These are phyloP conservation scores for Aspergillus sp. DNA, from an alignment of 2,329 filamentous ascomycete genomes.

Conservation along the genomic window DNA sequence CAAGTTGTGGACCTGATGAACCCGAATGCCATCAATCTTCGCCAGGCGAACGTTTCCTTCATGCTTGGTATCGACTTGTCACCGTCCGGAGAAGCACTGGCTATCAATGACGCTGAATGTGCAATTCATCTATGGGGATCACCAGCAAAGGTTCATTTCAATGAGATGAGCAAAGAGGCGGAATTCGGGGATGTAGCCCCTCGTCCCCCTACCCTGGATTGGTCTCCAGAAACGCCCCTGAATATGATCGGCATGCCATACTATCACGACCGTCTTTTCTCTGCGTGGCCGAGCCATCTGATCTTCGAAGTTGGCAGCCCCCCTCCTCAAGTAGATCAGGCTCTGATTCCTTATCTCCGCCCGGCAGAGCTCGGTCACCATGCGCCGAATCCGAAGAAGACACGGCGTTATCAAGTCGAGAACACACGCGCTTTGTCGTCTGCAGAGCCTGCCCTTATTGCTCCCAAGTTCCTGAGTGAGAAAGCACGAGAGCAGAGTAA, in stretches of 20 bases:
- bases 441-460: slow-evolving; percentile 62
- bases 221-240: slow-evolving; percentile 73
- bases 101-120: slow-evolving; percentile 75
- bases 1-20: slow-evolving; percentile 97
- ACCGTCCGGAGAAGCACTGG: slow-evolving; percentile 82
- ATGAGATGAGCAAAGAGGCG: slow-evolving; percentile 74
- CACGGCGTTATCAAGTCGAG: slow-evolving; percentile 79
- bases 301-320: slow-evolving; percentile 84
- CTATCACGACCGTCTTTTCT: slow-evolving; percentile 84
- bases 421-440: slow-evolving; percentile 68
- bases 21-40: slow-evolving; percentile 80
- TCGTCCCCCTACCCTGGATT: slow-evolving; percentile 66
- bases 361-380: slow-evolving; percentile 74
- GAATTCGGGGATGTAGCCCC: slow-evolving; percentile 72
- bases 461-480: slow-evolving; percentile 93
- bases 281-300: slow-evolving; percentile 83
- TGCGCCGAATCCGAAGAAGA: slow-evolving; percentile 72
- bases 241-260: slow-evolving; percentile 89
- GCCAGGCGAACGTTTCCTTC: slow-evolving; percentile 77
- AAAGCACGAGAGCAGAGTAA: slow-evolving; percentile 69
- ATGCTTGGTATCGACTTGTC: slow-evolving; percentile 83
- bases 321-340: slow-evolving; percentile 71
- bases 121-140: slow-evolving; percentile 87
- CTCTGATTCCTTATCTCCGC: slow-evolving; percentile 68
- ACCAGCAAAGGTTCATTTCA: slow-evolving; percentile 80